A percentile compares a stretch with the other conserved stretches of the same genome.
Evolutionary conservation across 2,329 filamentous ascomycete species (phyloP).

Genomic region (Chaetomiaceae sp.): DNA sequence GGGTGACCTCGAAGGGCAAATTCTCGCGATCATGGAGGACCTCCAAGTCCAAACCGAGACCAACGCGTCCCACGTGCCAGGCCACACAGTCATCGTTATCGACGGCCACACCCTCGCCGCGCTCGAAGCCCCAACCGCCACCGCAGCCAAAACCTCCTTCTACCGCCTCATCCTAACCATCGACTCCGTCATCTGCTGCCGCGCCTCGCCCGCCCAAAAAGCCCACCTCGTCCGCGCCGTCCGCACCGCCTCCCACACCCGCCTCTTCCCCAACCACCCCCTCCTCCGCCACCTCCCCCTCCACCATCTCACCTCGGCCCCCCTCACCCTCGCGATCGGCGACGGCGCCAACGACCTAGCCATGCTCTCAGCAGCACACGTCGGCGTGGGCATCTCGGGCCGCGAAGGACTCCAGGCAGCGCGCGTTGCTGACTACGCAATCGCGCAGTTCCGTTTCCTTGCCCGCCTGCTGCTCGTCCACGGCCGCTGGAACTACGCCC

Average conservation of each 20-base stretch:
- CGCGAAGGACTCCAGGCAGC: slow-evolving; percentile 84
- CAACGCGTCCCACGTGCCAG: slow-evolving; percentile 51
- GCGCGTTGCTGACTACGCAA: slow-evolving; percentile 78
- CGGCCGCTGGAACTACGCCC: slow-evolving; percentile 78
- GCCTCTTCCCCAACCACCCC: slow-evolving; percentile 29
- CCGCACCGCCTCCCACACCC: slow-evolving; percentile 41
- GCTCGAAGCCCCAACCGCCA: slow-evolving; percentile 57
- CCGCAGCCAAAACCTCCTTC: slow-evolving; percentile 52
- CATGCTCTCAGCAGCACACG: slow-evolving; percentile 87
- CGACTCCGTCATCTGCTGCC: slow-evolving; percentile 84
- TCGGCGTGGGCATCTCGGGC: slow-evolving; percentile 85
- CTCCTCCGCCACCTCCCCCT: slow-evolving; percentile 9
- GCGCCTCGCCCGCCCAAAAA: slow-evolving; percentile 80
- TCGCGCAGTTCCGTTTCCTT: slow-evolving; percentile 81
- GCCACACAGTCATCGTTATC: slow-evolving; percentile 78
- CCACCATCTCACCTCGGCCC: slow-evolving; percentile 57
- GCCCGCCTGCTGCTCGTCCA: slow-evolving; percentile 74
- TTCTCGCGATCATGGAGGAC: slow-evolving; percentile 53
- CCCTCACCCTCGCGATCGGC: slow-evolving; percentile 79
- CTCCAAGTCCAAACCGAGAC: slow-evolving; percentile 29
- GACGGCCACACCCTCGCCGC: slow-evolving; percentile 69
- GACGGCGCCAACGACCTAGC: slow-evolving; percentile 93
- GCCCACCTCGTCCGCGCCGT: slow-evolving; percentile 74
- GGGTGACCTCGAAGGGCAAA: slow-evolving; percentile 62
- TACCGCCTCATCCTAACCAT: slow-evolving; percentile 71